Conservation (phyloP, 1,139 yeast genomes). For the Saccharomycopsis crataegensis region DNA sequence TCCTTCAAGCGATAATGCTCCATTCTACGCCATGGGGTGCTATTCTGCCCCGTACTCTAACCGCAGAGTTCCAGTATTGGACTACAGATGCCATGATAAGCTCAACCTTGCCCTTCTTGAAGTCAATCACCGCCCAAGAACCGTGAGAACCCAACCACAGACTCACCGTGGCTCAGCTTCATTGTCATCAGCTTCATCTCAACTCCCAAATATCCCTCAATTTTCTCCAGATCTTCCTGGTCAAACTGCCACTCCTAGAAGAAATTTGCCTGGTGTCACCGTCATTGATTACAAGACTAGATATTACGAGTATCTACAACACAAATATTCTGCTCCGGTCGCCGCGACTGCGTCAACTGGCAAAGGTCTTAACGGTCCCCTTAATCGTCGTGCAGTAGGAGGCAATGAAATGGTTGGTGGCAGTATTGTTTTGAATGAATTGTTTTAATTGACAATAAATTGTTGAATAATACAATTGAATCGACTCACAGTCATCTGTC, state of each 20-base stretch:
- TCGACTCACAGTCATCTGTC: too few species aligned
- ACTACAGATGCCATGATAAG: conserved; percentile 15
- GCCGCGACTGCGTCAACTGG: background rate
- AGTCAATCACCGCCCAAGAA: background rate
- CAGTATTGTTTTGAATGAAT: conserved; percentile 1
- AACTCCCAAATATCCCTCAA: background rate
- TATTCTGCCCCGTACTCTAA: background rate
- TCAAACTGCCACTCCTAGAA: background rate
- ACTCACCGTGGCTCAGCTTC: too few species aligned
- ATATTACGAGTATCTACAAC: conserved; percentile 2
- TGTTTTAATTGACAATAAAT: background rate
- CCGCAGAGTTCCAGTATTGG: conserved; percentile 3
- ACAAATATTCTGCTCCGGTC: background rate
- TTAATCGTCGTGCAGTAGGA: background rate
- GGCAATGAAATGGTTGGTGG: conserved; percentile 9
- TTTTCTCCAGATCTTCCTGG: background rate
- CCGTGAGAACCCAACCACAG: too few species aligned
- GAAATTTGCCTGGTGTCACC: conserved; percentile 6
- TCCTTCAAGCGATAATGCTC: background rate
- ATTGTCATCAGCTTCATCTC: background rate
- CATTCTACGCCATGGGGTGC: background rate
- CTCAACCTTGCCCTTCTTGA: conserved; percentile 12
- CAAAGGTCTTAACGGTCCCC: background rate
- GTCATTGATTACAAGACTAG: conserved; percentile 6
- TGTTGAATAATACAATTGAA: too few species aligned